Base-by-base conservation (phyloP, 2,329 filamentous ascomycete genomes). In the Didymella segeticola region DNA sequence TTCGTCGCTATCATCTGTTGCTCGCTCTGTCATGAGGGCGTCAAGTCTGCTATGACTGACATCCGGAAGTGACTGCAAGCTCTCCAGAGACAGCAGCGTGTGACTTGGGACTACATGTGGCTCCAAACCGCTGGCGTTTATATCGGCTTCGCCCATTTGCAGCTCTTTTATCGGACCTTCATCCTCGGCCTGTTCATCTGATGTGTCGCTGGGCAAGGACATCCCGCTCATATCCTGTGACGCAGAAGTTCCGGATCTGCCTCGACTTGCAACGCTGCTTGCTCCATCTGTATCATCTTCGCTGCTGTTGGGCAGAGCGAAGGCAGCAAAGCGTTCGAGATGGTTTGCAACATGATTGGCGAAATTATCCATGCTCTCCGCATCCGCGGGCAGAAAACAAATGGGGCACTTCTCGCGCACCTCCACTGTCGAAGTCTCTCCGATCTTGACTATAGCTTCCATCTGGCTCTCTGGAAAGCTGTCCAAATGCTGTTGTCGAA, bases 341-440 rank as follows among this genome's bases (percentile, higher is more conserved):
- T 75, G 72, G 30, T 75, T 70, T 1, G 73, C 73, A 29, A 75
- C 66, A 50, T 75, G 72, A 45, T 66, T 73, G 14, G 70, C 64
- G 3, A 75, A 57, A 14, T 67, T 56, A 12, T 58, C 64, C 26
- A 67, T 50, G 1, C 62, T 63, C 43, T 69, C 63, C 10, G 58
- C 60, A 22, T 66, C 54, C 14, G 64, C 56, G 6, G 64, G 30
- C 3, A 57, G 63, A 25, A 58, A 62, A 29, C 73, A 75, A 2
- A 75, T 66, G 5, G 73, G 72, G 38, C 73, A 75, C 9, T 50
- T 60, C 0, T 57, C 29, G 2, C 73, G 67, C n/a, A 62, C 22
- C 25, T 75, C 73, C 6, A 70, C 30, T 1, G 66, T 70, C 5
- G 66, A 66, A 0, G 71, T 73, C 45, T 74, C 72, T 7, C 70